Conservation (phyloP, 2,329 filamentous ascomycete genomes). For the Fusarium solani-melongenae region DNA sequence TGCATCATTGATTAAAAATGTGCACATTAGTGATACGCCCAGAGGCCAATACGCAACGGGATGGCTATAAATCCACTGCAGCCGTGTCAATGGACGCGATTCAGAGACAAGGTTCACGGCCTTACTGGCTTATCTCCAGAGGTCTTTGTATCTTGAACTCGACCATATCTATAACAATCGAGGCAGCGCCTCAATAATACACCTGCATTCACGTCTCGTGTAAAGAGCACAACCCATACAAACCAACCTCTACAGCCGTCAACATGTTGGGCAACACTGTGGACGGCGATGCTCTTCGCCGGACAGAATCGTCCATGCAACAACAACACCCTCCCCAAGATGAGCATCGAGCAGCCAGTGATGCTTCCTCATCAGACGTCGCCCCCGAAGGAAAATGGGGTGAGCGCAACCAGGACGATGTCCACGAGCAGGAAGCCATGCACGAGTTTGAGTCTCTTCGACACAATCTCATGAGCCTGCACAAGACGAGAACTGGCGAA, state of each 20-base stretch:
- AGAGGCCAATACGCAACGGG: not conserved
- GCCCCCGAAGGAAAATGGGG: conserved; percentile 47
- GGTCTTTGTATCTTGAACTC: not conserved
- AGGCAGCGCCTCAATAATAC: not conserved
- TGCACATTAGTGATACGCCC: not conserved
- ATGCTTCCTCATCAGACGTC: conserved; percentile 33
- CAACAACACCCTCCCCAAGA: conserved; percentile 35
- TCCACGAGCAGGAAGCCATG: conserved; percentile 48
- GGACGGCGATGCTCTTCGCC: conserved; percentile 47
- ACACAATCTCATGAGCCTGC: conserved; percentile 48
- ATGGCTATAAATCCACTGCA: not conserved
- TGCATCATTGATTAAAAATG: conserved; percentile 13
- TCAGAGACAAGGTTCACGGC: not conserved
- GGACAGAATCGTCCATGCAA: conserved; percentile 43
- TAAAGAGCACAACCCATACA: not conserved
- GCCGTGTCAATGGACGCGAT: not conserved
- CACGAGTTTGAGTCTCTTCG: conserved; percentile 51
- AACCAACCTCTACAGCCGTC: not conserved
- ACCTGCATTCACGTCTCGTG: not conserved
- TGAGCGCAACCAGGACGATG: conserved; percentile 49
- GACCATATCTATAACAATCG: not conserved
- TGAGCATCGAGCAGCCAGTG: conserved; percentile 13
- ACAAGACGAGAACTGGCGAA: conserved; percentile 49
- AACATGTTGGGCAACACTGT: conserved; percentile 49
- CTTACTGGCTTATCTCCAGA: not conserved